Percentiles rank a stretch among this genome's conserved stretches.
These are phyloP conservation scores for Lophiotrema nucula DNA, from an alignment of 495 filamentous ascomycete genomes.

Conservation along the genomic window DNA sequence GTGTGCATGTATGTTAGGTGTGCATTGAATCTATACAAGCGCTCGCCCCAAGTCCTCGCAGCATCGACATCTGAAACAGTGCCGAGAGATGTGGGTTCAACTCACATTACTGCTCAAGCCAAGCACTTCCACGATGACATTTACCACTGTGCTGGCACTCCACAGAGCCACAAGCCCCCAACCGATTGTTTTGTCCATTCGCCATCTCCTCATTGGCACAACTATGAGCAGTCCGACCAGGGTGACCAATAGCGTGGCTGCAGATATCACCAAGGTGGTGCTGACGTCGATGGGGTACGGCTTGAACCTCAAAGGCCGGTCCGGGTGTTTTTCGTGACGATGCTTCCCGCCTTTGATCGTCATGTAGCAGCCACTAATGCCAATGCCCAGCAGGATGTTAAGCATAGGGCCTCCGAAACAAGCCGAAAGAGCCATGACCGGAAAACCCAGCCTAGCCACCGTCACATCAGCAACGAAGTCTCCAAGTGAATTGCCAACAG, in stretches of 20 bases:
- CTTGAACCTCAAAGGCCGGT: conserved; percentile 45
- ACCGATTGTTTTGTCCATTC: conserved; percentile 79
- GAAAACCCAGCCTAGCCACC: conserved; percentile 86
- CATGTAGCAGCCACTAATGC: conserved; percentile 83
- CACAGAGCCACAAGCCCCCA: conserved; percentile 81
- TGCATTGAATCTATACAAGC: conserved; percentile 18
- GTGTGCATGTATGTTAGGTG: background rate
- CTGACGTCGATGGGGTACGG: conserved; percentile 77
- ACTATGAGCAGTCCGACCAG: conserved; percentile 73
- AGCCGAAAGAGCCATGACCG: conserved; percentile 93
- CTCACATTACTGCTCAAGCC: conserved; percentile 30
- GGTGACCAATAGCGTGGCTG: conserved; percentile 75
- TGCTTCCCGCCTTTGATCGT: conserved; percentile 60
- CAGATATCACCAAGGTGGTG: conserved; percentile 78
- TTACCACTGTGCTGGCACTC: conserved; percentile 77
- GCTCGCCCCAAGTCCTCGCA: background rate
- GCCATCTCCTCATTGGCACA: conserved; percentile 86
- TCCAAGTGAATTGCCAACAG: conserved; percentile 91
- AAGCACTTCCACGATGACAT: conserved; percentile 74
- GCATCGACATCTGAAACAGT: conserved; percentile 12
- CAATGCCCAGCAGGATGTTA: conserved; percentile 94
- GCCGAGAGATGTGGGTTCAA: background rate
- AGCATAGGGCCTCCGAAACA: conserved; percentile 98
- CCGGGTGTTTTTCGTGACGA: conserved; percentile 57
- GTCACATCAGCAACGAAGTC: conserved; percentile 95